Evolutionary conservation across 75 land plant genomes (phyloP), one percentile per base, ranked within the genome.

Genomic region (Chamaecyparis obtusa): DNA sequence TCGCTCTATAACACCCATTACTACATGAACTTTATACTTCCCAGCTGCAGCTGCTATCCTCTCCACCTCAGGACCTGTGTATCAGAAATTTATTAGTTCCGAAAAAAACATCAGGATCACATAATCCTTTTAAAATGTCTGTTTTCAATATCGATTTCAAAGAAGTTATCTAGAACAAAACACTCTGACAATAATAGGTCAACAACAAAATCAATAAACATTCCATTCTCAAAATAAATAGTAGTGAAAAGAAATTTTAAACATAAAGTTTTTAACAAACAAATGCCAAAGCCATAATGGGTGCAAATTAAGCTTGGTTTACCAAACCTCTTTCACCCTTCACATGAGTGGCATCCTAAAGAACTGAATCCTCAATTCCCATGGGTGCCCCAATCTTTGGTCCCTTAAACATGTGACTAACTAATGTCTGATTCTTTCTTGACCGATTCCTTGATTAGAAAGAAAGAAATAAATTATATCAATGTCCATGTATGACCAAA

Each of bases 1-100:
- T 81, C 99, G 91, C 89, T 98, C 99, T 24, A 98, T 94, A 36
- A 93, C 99, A 36, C 99, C 99, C 92, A 98, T 95, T 37, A 97
- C 97, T 67, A 98, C 78, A 87, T 87, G 87, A 19, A 97, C 92
- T 86, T 95, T 98, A 87, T 95, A 94, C 69, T 92, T 94, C 64
- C 93, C 96, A 79, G 99, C 99, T 91, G 92, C 86, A 39, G 91
- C 90, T 48, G 99, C 96, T 82, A 98, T 85, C 76, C 96, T 89
- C 8, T 94, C 96, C 71, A 98, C 99, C 87, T 98, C 99, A 87
- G 99, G 99, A 84, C 99, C 99, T 97, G 91, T 81, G 85, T 41
- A 55, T 85, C 57, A 37, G 21, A 85, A 27, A 41, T 19, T 16
- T n/a, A 54, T 14, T 13, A 19, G 6, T 19, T 36, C 21, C 19